A percentile compares a stretch with the other conserved stretches of the same genome.
Evolutionary conservation across 805 yeast species (phyloP).

Genomic region (Nakazawaea molendinolei): DNA sequence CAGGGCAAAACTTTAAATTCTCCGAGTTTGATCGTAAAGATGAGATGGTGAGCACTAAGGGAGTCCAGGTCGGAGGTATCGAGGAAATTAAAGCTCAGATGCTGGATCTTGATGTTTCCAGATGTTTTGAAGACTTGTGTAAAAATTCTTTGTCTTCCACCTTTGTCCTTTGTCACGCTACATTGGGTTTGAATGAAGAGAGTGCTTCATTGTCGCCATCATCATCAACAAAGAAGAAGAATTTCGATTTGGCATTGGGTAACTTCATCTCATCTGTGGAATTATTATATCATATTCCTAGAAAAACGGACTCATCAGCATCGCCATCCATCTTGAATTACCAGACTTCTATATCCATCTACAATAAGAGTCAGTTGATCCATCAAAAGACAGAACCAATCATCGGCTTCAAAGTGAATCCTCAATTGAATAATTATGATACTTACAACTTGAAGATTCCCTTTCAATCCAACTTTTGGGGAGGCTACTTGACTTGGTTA

Average conservation of each 20-base stretch:
- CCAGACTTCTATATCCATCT: constrained; percentile 4
- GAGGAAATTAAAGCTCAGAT: not conserved
- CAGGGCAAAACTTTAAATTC: constrained; percentile 3
- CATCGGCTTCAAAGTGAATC: constrained; percentile 6
- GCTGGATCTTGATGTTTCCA: not conserved
- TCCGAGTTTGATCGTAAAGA: constrained; percentile 6
- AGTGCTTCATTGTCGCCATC: constrained; percentile 1
- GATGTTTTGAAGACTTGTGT: constrained; percentile 2
- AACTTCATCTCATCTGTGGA: constrained; percentile 11
- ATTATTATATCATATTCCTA: constrained; percentile 8
- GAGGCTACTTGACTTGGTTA: constrained; percentile 12
- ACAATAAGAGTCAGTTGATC: constrained; percentile 9
- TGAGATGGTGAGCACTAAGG: not conserved
- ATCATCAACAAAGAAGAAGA: constrained; percentile 5
- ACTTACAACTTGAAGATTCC: constrained; percentile 11
- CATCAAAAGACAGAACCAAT: constrained; percentile 10
- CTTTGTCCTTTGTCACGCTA: constrained; percentile 3
- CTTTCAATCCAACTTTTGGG: constrained; percentile 12
- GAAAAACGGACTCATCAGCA: not conserved
- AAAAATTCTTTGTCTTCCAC: not conserved
- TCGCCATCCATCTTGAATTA: constrained; percentile 5
- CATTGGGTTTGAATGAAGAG: constrained; percentile 3
- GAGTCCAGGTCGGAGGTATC: not conserved
- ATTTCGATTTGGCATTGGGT: constrained; percentile 9
- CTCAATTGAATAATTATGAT: constrained; percentile 1